phyloP scores from a whole-genome alignment of 768 basidiomycete genomes.

The Tricholomella constricta region DNA sequence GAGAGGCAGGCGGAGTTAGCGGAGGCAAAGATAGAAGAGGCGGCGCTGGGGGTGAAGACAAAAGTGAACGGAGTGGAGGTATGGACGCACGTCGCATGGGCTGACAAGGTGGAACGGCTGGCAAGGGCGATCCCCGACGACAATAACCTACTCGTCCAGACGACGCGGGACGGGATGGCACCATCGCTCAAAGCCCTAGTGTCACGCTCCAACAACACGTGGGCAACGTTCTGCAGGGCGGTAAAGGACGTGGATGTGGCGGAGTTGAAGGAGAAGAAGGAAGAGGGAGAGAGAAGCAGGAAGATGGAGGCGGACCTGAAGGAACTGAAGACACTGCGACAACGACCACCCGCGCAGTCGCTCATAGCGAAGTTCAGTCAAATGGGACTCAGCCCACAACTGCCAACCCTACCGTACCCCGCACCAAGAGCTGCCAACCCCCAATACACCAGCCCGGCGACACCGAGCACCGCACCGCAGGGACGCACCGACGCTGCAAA shows the following conservation, averaged over 20 bases:
- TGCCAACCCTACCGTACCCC: not conserved
- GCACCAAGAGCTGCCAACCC: not conserved
- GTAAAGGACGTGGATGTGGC: conserved; percentile 1
- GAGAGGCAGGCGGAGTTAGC: conserved; percentile 11
- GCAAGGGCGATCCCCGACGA: not conserved
- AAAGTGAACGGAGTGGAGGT: not conserved
- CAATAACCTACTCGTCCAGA: not conserved
- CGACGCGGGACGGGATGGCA: conserved; percentile 3
- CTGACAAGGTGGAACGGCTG: not conserved
- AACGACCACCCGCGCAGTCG: not conserved
- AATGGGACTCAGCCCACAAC: not conserved
- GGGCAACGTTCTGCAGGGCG: not conserved
- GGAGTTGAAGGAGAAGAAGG: conserved; percentile 7
- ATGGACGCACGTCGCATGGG: not conserved
- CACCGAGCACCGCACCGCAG: not conserved
- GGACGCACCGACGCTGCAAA: not conserved
- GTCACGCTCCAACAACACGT: not conserved
- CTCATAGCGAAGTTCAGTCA: not conserved
- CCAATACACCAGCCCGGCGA: not conserved
- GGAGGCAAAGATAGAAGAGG: conserved; percentile 4
- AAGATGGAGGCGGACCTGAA: no score
- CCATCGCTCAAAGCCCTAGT: not conserved
- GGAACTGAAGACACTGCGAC: conserved; percentile 4
- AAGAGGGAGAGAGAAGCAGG: not conserved
- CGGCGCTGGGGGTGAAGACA: conserved; percentile 12